Evolutionary conservation across 441 rosid species (phyloP).

Genomic region (Kokia cookei): DNA sequence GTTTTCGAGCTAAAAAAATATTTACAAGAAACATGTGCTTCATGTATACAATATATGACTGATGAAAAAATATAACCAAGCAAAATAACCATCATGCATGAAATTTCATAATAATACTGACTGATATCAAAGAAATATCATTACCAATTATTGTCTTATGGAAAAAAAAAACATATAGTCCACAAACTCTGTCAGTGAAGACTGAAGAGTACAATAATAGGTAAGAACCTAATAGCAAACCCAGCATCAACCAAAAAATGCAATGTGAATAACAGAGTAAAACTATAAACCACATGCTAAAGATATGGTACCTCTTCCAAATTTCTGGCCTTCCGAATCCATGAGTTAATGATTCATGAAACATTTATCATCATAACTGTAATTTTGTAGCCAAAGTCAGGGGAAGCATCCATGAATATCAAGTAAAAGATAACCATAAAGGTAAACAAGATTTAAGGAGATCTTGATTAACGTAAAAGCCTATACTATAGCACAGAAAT

Average conservation of each 20-base stretch:
- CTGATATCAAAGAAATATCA: not conserved
- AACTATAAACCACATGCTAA: not conserved
- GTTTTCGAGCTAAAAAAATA: not conserved
- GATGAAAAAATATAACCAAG: not conserved
- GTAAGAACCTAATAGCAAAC: not conserved
- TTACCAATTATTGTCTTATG: not conserved
- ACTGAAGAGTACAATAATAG: not conserved
- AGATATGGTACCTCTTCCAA: slow-evolving; percentile 46
- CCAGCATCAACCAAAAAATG: not conserved
- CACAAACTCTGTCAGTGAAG: not conserved
- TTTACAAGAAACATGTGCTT: not conserved
- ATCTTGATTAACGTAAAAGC: not conserved
- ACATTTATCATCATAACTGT: slow-evolving; percentile 30
- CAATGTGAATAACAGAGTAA: not conserved
- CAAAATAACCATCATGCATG: not conserved
- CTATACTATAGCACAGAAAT: not conserved
- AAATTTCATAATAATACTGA: not conserved
- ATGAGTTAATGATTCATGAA: slow-evolving; percentile 32
- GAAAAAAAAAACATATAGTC: not conserved
- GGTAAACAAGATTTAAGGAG: not conserved
- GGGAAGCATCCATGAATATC: not conserved
- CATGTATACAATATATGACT: not conserved
- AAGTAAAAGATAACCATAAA: not conserved
- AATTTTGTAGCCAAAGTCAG: not conserved
- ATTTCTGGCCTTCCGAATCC: slow-evolving; percentile 61